Percentiles rank a stretch among this genome's conserved stretches.
phyloP scores from a whole-genome alignment of 2,329 filamentous ascomycete genomes.

The Alternaria hordeiaustralica region DNA sequence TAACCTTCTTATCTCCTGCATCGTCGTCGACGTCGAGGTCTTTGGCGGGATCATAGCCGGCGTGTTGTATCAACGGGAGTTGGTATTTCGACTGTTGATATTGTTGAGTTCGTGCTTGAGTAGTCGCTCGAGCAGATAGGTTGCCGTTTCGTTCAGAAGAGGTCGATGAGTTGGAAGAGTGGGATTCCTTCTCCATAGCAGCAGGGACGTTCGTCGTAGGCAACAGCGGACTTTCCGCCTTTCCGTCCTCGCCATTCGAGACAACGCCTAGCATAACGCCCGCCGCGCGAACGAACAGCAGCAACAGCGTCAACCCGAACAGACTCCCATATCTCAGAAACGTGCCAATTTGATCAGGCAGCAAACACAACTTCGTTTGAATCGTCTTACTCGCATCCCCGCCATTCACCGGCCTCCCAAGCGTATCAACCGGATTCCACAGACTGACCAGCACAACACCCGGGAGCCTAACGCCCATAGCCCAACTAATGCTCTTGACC shows the following conservation, averaged over 20 bases:
- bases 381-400: conserved; percentile 64
- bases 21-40: conserved; percentile 20
- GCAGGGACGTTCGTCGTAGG: conserved; percentile 28
- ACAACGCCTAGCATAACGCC: conserved; percentile 40
- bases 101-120: conserved; percentile 47
- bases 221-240: conserved; percentile 32
- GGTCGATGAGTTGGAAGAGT: conserved; percentile 41
- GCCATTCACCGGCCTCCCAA: conserved; percentile 40
- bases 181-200: conserved; percentile 30
- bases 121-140: conserved; percentile 36
- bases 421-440: conserved; percentile 83
- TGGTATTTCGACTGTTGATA: conserved; percentile 25
- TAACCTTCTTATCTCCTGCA: conserved; percentile 15
- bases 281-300: conserved; percentile 56
- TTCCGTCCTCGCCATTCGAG: conserved; percentile 1
- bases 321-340: conserved; percentile 80
- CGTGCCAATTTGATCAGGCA: conserved; percentile 85
- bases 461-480: conserved; percentile 89
- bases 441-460: conserved; percentile 89
- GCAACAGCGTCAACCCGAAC: conserved; percentile 59
- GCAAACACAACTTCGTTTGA: conserved; percentile 87
- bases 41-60: conserved; percentile 47
- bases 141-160: conserved; percentile 29
- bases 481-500: conserved; percentile 93
- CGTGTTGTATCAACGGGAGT: conserved; percentile 51